These are phyloP conservation scores for Sporormia fimetaria DNA, from an alignment of 495 filamentous ascomycete genomes.

Conservation along the genomic window DNA sequence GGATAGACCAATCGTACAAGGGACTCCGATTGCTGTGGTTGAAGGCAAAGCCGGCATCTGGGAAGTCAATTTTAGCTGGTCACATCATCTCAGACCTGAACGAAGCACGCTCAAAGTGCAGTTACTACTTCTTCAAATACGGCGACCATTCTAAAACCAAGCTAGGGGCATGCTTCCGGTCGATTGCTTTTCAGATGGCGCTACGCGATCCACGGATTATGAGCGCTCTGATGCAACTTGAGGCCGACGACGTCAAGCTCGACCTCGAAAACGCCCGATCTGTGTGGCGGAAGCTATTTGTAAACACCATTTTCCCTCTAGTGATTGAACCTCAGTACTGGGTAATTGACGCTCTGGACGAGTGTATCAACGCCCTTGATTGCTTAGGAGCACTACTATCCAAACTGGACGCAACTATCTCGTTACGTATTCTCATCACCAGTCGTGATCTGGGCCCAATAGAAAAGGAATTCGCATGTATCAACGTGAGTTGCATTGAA, in stretches of 20 bases:
- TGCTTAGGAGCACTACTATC: neutral
- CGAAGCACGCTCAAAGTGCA: constrained; percentile 13
- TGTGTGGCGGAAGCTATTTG: constrained; percentile 37
- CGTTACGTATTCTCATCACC: constrained; percentile 6
- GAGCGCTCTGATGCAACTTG: constrained; percentile 23
- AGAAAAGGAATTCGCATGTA: constrained; percentile 5
- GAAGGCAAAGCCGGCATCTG: constrained; percentile 27
- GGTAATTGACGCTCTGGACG: constrained; percentile 39
- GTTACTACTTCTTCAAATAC: constrained; percentile 35
- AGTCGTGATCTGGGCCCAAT: too few relatives aligned
- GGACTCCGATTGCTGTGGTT: constrained; percentile 29
- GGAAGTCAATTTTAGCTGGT: constrained; percentile 32
- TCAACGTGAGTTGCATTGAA: too few relatives aligned
- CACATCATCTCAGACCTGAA: constrained; percentile 25
- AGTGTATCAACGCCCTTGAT: constrained; percentile 24
- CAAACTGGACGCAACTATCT: too few relatives aligned
- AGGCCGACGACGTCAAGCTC: constrained; percentile 20
- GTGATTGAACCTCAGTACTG: constrained; percentile 29
- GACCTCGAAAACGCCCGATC: constrained; percentile 25
- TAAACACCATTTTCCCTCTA: constrained; percentile 26
- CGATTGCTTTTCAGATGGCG: constrained; percentile 37
- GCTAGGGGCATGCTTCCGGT: constrained; percentile 28
- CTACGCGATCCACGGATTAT: constrained; percentile 13
- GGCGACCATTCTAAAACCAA: constrained; percentile 26
- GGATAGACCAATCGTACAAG: neutral